Evolutionary conservation across 1,284 basidiomycete species (phyloP).

Genomic region (Ganoderma meredithae): DNA sequence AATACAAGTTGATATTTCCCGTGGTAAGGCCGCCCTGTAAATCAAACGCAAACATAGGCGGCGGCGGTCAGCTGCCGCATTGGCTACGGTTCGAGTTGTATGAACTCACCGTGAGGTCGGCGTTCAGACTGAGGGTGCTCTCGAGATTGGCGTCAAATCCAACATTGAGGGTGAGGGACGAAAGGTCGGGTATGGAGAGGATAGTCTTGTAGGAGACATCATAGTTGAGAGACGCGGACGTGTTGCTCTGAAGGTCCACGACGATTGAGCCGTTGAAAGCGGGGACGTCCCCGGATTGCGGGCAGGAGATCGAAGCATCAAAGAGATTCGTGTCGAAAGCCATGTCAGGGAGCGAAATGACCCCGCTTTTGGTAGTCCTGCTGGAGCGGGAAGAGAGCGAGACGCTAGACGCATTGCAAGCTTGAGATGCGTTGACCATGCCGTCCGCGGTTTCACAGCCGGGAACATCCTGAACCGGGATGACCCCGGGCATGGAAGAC

Average conservation of each 20-base stretch:
- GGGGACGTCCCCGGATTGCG: neutral
- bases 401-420: neutral
- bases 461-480: too few relatives aligned
- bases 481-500: neutral
- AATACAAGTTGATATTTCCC: neutral
- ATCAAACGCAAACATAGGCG: neutral
- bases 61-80: too few relatives aligned
- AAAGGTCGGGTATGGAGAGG: neutral
- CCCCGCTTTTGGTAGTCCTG: neutral
- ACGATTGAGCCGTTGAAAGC: neutral
- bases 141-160: slow-evolving; percentile 6
- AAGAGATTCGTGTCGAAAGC: slow-evolving; percentile 1
- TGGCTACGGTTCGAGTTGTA: neutral
- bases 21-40: slow-evolving; percentile 4
- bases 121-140: slow-evolving; percentile 2
- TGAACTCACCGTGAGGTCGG: slow-evolving; percentile 4
- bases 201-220: neutral
- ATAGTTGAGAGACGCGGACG: slow-evolving; percentile 1
- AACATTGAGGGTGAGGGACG: neutral
- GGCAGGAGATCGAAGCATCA: slow-evolving; percentile 8
- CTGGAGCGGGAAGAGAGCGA: neutral
- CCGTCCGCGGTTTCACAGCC: too few relatives aligned
- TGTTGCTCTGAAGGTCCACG: neutral
- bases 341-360: slow-evolving; percentile 14
- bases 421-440: too few relatives aligned